phyloP scores from a whole-genome alignment of 129 eudicot genomes.

The Calendula officinalis region DNA sequence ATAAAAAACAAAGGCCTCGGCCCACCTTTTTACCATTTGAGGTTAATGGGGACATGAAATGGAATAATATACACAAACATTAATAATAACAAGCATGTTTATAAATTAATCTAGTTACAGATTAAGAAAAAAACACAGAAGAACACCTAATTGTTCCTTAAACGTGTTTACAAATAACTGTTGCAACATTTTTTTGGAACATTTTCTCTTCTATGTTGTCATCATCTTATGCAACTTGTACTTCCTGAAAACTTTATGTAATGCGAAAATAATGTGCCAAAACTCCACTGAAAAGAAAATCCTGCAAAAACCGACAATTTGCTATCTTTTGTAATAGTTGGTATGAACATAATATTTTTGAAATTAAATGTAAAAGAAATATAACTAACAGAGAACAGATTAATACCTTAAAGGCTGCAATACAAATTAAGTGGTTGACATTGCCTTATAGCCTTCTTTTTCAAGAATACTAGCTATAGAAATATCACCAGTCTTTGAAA shows the following conservation, averaged over 20 bases:
- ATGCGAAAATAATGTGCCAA: slow-evolving; percentile 10
- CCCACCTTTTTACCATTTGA: neutral
- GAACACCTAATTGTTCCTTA: slow-evolving; percentile 9
- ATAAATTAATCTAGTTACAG: slow-evolving; percentile 17
- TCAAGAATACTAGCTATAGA: slow-evolving; percentile 74
- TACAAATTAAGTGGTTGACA: slow-evolving; percentile 55
- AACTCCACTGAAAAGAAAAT: slow-evolving; percentile 19
- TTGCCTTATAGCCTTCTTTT: slow-evolving; percentile 84
- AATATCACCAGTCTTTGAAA: slow-evolving; percentile 81
- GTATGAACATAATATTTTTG: neutral
- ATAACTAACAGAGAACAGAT: neutral
- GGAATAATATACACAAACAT: slow-evolving; percentile 2
- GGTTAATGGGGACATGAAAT: neutral
- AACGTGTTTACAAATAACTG: slow-evolving; percentile 6
- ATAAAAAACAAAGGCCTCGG: neutral
- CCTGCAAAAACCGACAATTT: neutral
- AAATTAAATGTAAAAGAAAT: neutral
- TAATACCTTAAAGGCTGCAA: slow-evolving; percentile 27
- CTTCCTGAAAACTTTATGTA: slow-evolving; percentile 5
- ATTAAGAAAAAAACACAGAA: slow-evolving; percentile 12
- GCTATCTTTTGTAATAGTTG: neutral
- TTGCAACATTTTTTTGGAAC: slow-evolving; percentile 6
- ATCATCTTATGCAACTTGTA: slow-evolving; percentile 4
- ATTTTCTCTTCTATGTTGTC: slow-evolving; percentile 4
- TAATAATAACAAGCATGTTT: slow-evolving; percentile 7